Conservation (phyloP, 2,329 filamentous ascomycete species). For the Colletotrichum sp. region DNA sequence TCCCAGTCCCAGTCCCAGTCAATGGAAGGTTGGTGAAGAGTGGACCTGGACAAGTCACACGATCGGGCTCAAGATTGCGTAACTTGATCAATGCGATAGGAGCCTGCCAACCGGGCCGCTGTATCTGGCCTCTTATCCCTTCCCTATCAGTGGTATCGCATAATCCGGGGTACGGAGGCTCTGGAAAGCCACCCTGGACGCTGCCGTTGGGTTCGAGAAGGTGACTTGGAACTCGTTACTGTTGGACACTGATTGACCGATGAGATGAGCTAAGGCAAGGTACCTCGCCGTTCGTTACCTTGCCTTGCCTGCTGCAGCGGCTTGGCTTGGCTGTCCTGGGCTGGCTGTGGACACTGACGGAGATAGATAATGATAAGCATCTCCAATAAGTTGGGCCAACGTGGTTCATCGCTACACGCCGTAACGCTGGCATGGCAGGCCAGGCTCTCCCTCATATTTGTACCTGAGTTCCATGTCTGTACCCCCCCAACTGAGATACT, state of each 20-base stretch:
- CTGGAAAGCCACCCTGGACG: constrained; percentile 1
- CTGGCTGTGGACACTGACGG: neutral
- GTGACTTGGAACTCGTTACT: neutral
- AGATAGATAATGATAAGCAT: neutral
- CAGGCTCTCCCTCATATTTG: neutral
- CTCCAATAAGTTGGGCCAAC: neutral
- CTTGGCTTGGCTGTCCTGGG: neutral
- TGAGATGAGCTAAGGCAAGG: neutral
- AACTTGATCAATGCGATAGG: constrained; percentile 17
- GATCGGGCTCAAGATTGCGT: constrained; percentile 6
- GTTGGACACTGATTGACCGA: neutral
- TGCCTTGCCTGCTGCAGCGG: neutral
- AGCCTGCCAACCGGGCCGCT: neutral
- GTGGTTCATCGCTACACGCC: neutral
- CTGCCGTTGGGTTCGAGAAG: constrained; percentile 1
- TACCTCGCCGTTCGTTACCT: neutral
- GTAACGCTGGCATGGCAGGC: neutral
- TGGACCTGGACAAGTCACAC: constrained; percentile 17
- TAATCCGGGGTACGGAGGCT: constrained; percentile 14
- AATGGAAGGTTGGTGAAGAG: neutral
- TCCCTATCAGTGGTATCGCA: constrained; percentile 1
- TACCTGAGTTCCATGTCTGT: neutral
- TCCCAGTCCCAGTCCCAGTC: neutral
- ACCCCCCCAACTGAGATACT: neutral
- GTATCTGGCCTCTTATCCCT: neutral